Conservation (phyloP, 192 early-diverging fungal species). For the Dissophora ornata region DNA sequence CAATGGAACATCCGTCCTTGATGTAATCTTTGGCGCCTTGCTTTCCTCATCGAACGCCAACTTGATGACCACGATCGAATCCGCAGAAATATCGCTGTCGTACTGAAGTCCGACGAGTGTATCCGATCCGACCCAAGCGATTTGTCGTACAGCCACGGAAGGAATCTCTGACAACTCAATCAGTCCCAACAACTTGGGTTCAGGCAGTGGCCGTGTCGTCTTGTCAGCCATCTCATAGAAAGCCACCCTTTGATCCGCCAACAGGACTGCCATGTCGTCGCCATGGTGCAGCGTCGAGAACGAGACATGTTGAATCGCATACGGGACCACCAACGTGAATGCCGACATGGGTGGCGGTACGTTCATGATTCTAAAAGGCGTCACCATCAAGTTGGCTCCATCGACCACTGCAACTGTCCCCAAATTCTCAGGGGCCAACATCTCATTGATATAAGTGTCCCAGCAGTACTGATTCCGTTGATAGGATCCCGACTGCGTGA, state of each 20-base stretch:
- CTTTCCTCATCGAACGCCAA: conserved; percentile 49
- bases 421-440: conserved; percentile 29
- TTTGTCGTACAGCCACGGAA: conserved; percentile 65
- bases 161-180: conserved; percentile 48
- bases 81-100: conserved; percentile 45
- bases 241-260: conserved; percentile 63
- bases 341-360: conserved; percentile 96
- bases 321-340: conserved; percentile 50
- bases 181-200: conserved; percentile 44
- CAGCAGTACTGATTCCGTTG: conserved; percentile 49
- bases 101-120: conserved; percentile 68
- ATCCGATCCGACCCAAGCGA: conserved; percentile 69
- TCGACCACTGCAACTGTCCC: conserved; percentile 26
- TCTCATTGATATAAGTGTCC: conserved; percentile 43
- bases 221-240: conserved; percentile 52
- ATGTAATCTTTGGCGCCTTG: conserved; percentile 29
- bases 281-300: conserved; percentile 72
- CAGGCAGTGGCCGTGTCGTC: conserved; percentile 28
- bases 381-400: conserved; percentile 66
- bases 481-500: conserved; percentile 55
- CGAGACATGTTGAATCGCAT: conserved; percentile 66
- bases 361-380: conserved; percentile 84
- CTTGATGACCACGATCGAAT: conserved; percentile 56
- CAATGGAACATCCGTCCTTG: conserved; percentile 25
- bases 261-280: conserved; percentile 79